phyloP scores from a whole-genome alignment of 805 yeast genomes.

The Lipomyces japonicus region DNA sequence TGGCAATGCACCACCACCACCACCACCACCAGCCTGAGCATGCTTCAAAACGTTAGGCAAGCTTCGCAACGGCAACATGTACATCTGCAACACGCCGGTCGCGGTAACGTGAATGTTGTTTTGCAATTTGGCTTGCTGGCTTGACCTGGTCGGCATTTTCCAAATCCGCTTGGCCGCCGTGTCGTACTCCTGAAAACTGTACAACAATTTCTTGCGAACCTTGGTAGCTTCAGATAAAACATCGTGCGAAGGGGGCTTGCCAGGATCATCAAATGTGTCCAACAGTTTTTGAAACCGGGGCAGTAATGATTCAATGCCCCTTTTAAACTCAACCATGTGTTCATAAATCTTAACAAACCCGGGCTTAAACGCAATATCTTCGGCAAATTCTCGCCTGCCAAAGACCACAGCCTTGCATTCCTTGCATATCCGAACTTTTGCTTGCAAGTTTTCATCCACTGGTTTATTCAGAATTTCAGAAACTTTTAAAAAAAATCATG shows the following conservation, averaged over 20 bases:
- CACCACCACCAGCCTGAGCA: background rate
- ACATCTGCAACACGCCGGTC: slow-evolving; percentile 60
- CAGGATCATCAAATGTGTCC: slow-evolving; percentile 37
- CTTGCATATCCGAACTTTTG: slow-evolving; percentile 58
- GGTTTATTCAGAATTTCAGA: slow-evolving; percentile 16
- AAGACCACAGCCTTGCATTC: slow-evolving; percentile 64
- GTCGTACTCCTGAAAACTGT: slow-evolving; percentile 52
- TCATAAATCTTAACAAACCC: slow-evolving; percentile 43
- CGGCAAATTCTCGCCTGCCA: slow-evolving; percentile 48
- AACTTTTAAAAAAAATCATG: slow-evolving; percentile 7
- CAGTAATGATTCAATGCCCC: slow-evolving; percentile 40
- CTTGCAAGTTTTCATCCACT: slow-evolving; percentile 20
- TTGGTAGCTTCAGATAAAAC: slow-evolving; percentile 40
- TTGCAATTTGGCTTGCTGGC: slow-evolving; percentile 48
- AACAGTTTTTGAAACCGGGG: slow-evolving; percentile 46
- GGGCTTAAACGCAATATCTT: slow-evolving; percentile 40
- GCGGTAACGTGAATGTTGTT: slow-evolving; percentile 56
- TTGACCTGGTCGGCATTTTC: slow-evolving; percentile 36
- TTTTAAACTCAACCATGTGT: slow-evolving; percentile 41
- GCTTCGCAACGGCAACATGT: slow-evolving; percentile 59
- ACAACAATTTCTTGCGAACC: slow-evolving; percentile 46
- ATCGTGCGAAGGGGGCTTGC: slow-evolving; percentile 33
- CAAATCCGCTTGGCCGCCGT: slow-evolving; percentile 46
- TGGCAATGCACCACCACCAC: no score
- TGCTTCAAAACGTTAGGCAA: slow-evolving; percentile 48